Percentiles rank a stretch among this genome's conserved stretches.
Conservation (phyloP, 805 yeast species). For the Starmerella floricola region DNA sequence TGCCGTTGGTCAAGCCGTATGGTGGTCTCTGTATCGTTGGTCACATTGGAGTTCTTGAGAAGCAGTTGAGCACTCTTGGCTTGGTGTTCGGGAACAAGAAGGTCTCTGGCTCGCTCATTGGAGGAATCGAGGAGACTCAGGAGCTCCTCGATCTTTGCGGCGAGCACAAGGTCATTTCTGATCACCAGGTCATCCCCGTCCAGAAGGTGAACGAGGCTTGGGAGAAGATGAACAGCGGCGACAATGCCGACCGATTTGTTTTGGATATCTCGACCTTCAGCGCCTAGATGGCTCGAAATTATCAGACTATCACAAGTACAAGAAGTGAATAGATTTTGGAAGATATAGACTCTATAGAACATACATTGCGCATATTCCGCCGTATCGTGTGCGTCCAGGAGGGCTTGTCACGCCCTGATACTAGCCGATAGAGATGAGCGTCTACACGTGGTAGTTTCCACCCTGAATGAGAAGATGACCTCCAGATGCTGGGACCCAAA, state of each 20-base stretch:
- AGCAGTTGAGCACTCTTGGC: slow-evolving; percentile 37
- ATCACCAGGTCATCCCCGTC: slow-evolving; percentile 51
- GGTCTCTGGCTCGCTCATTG: slow-evolving; percentile 38
- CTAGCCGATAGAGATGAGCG: too few species aligned
- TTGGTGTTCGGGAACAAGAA: slow-evolving; percentile 35
- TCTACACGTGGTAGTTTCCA: too few species aligned
- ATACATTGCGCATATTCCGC: too few species aligned
- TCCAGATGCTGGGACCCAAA: too few species aligned
- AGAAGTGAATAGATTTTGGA: too few species aligned
- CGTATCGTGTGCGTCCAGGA: too few species aligned
- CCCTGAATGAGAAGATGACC: too few species aligned
- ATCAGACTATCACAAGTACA: too few species aligned
- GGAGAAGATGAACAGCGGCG: slow-evolving; percentile 9
- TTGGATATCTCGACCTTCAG: slow-evolving; percentile 11
- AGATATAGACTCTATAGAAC: too few species aligned
- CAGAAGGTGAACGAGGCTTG: slow-evolving; percentile 19
- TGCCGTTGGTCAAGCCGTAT: slow-evolving; percentile 43
- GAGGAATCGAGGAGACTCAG: slow-evolving; percentile 54
- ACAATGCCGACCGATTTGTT: slow-evolving; percentile 17
- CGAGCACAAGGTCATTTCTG: slow-evolving; percentile 44
- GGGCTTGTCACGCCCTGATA: too few species aligned
- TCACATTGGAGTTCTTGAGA: slow-evolving; percentile 37
- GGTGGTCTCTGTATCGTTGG: slow-evolving; percentile 55
- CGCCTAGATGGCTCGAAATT: too few species aligned
- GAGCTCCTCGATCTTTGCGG: slow-evolving; percentile 57